A percentile compares a stretch with the other conserved stretches of the same genome.
These are phyloP conservation scores for Candida bentonensis DNA, from an alignment of 805 yeast genomes.

Conservation along the genomic window DNA sequence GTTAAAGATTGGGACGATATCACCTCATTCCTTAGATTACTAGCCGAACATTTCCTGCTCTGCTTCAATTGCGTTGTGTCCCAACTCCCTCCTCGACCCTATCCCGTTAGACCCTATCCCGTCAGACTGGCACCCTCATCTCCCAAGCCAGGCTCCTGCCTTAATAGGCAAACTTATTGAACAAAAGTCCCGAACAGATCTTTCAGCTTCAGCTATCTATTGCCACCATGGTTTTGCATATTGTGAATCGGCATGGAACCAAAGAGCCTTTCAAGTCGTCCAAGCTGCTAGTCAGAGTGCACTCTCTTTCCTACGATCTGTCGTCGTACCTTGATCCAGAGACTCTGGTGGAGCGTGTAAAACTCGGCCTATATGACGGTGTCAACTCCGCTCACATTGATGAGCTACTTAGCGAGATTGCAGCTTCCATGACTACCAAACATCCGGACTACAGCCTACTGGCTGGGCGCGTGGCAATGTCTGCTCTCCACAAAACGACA, in stretches of 20 bases:
- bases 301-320: background rate
- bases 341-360: conserved; percentile 74
- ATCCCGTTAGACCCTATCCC: too few relatives aligned
- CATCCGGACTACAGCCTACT: conserved; percentile 86
- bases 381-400: conserved; percentile 74
- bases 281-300: background rate
- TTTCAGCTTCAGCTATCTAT: too few relatives aligned
- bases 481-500: conserved; percentile 80
- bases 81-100: too few relatives aligned
- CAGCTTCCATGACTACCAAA: conserved; percentile 87
- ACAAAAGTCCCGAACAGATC: too few relatives aligned
- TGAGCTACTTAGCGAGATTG: conserved; percentile 57
- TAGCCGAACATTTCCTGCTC: too few relatives aligned
- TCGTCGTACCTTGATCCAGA: conserved; percentile 47
- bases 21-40: too few relatives aligned
- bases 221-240: too few relatives aligned
- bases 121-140: too few relatives aligned
- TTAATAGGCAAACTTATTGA: too few relatives aligned
- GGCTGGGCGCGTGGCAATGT: conserved; percentile 79
- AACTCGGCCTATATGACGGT: conserved; percentile 86
- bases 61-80: too few relatives aligned
- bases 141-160: too few relatives aligned
- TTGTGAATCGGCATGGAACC: background rate
- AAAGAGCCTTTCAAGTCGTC: background rate
- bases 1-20: too few relatives aligned